Evolutionary conservation across 768 basidiomycete genomes (phyloP), one percentile per base, ranked within the genome.

Genomic region (Scleroderma bovista): DNA sequence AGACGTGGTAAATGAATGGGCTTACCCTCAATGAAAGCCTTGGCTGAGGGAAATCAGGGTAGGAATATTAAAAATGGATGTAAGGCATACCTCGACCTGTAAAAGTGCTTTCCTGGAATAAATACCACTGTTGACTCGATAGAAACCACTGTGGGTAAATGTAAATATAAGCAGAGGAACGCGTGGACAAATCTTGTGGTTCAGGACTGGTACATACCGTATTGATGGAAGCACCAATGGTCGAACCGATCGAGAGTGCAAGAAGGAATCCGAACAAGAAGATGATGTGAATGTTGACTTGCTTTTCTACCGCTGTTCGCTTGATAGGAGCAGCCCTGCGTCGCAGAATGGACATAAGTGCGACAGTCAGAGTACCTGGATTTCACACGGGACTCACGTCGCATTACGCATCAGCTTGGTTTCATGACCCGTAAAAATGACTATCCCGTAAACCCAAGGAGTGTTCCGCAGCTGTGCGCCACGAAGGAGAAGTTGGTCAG

Each of bases 381-480:
- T 39, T 0, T 31, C 47, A 22, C 7, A 13, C 10, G 23, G 17
- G 1, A 74, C 91, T 72, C 61, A 93, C 93, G 94, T 97, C 38
- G 96, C 95, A 60, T 98, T 98, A 51, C 91, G 80, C 93, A 98
- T 94, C 33, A 99, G 69, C 68, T 99, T 99, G 17, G 96, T 98
- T 73, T 99, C 94, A 62, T 98, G 96, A 0, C 96, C 96, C 0
- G 93, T 95, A 59, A 93, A 97, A 37, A 98, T 88, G 31, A 85
- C 86, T 8, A 99, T 63, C 12, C 94, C 95, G 66, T 97, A 98
- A 24, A 89, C 80, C 96, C 96, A 99, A 9, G 87, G 83, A 2
- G 96, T 98, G 66, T 99, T 99, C 49, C 96, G 78, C 50, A 99
- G 65, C 65, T 99, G 96, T 24, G 96, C 94, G 1, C 96, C 96